A percentile compares a stretch with the other conserved stretches of the same genome.
Conservation (phyloP, 257 asterid species). For the Solanum pinnatisectum region DNA sequence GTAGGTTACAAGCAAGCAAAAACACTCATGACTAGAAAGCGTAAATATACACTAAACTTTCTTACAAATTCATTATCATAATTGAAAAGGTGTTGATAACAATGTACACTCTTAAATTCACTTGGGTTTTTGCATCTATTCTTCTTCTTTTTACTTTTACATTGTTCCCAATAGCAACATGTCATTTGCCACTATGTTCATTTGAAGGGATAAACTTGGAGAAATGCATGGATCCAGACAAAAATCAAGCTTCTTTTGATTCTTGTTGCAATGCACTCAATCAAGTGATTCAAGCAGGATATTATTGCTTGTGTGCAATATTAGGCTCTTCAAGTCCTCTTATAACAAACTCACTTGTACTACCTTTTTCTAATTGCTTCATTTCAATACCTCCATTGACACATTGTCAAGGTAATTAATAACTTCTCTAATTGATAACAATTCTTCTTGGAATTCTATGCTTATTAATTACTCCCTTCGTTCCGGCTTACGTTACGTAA, state of each 20-base stretch:
- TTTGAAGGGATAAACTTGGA: background rate
- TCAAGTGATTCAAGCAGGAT: background rate
- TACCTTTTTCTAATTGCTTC: background rate
- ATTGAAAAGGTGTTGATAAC: background rate
- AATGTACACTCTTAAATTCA: background rate
- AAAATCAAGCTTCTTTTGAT: background rate
- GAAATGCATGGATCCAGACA: background rate
- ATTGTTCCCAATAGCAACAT: background rate
- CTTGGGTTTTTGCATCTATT: background rate
- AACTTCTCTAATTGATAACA: background rate
- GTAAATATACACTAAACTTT: background rate
- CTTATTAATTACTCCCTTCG: background rate
- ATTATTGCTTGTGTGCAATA: slow-evolving; percentile 5
- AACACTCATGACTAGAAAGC: background rate
- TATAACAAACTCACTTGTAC: background rate
- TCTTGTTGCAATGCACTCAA: slow-evolving; percentile 3
- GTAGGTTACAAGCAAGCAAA: background rate
- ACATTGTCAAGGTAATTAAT: background rate
- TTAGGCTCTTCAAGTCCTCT: background rate
- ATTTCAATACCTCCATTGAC: slow-evolving; percentile 8
- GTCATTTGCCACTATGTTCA: background rate
- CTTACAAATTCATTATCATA: background rate
- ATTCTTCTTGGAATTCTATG: background rate
- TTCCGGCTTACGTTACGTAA: background rate
- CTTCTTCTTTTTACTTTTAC: background rate